Evolutionary conservation across 2,329 filamentous ascomycete species (phyloP).

Genomic region (Chrysosporium queenslandicum): DNA sequence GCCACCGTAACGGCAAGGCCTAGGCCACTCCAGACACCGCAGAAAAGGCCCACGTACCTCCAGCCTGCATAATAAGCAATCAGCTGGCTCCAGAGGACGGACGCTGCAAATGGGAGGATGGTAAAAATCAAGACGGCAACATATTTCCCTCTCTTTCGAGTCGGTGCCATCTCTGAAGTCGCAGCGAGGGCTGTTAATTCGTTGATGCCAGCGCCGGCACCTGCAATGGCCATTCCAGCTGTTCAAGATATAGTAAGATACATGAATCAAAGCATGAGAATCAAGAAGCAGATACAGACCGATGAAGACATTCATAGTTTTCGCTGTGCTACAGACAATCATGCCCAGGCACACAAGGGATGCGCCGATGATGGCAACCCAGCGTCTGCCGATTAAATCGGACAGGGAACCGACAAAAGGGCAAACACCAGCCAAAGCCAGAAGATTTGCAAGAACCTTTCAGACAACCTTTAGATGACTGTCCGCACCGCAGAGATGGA

Average conservation of each 20-base stretch:
- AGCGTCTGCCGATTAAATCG: conserved; percentile 53
- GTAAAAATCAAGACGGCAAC: conserved; percentile 51
- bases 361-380: conserved; percentile 48
- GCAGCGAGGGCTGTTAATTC: conserved; percentile 59
- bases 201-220: conserved; percentile 56
- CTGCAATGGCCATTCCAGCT: conserved; percentile 51
- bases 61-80: conserved; percentile 39
- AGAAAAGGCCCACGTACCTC: conserved; percentile 37
- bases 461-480: not conserved
- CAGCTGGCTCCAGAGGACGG: conserved; percentile 52
- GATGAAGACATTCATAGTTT: conserved; percentile 53
- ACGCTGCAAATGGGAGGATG: conserved; percentile 53
- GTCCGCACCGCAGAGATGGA: not conserved
- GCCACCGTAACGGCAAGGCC: conserved; percentile 34
- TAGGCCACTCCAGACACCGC: conserved; percentile 35
- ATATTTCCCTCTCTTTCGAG: conserved; percentile 54
- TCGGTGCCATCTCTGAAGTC: conserved; percentile 58
- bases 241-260: not conserved
- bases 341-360: conserved; percentile 48
- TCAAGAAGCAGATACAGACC: conserved; percentile 28
- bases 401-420: conserved; percentile 58
- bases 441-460: conserved; percentile 42
- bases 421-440: conserved; percentile 47
- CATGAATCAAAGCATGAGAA: not conserved
- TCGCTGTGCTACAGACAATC: conserved; percentile 49